Evolutionary conservation across 768 basidiomycete species (phyloP), one percentile per base, ranked within the genome.

Genomic region (Termitomyces sp.): DNA sequence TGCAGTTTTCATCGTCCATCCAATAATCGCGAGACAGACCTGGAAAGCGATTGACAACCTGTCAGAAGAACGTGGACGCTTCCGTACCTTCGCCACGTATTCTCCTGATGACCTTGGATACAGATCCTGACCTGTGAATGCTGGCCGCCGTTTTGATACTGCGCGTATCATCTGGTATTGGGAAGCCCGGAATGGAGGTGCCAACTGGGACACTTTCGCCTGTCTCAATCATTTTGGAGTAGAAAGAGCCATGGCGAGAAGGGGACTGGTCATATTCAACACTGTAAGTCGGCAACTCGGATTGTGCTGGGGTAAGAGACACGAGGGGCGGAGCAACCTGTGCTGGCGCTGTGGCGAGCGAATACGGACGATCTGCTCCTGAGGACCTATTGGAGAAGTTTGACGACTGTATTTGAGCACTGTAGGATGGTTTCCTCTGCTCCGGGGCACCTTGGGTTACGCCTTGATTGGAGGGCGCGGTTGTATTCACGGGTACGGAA

Each of bases 1-100:
- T 97, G 65, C 92, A 92, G 55, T 90, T 89, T 66, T 93, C 93
- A 67, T 98, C 95, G 60, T 94, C 92, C 94, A 98, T 98, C 97
- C 97, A 99, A 68, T 98, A 98, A 66, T 97, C 92, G 61, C 87
- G 85, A 24, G 92, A 92, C 20, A 96, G 68, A n/a, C 91, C 92
- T 92, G 52, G 34, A 49, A 51, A 52, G 53, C 56, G 29, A 47
- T 55, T 50, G 34, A 67, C 51, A n/a, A 36, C 29, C 26, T 57
- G 5, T 9, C 39, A 29, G 18, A 7, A 22, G 1, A 45, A 16
- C 3, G 59, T 22, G 34, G 33, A 46, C 18, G 4, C 18, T 29
- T 34, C 54, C 72, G 42, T 64, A 81, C 94, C 94, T 82, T 96
- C 94, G 44, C 95, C 95, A 56, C 94, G 80, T 65, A 97, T 85